These are phyloP conservation scores for Candida mesenterica DNA, from an alignment of 1,139 yeast species.

Conservation along the genomic window DNA sequence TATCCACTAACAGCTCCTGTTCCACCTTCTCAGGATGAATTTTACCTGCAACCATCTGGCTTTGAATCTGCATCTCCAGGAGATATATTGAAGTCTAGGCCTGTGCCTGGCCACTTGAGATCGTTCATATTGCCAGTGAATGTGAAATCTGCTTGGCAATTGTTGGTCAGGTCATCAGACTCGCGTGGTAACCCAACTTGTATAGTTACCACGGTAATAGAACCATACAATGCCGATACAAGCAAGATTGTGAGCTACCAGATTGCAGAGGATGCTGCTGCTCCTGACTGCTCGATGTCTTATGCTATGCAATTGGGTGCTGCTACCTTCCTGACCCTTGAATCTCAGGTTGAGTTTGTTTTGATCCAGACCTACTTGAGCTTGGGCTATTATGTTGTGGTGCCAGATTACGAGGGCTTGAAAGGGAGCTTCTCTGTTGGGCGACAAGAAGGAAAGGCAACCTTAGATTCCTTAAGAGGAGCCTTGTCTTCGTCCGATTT, in stretches of 20 bases:
- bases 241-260: constrained; percentile 30
- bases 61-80: constrained; percentile 24
- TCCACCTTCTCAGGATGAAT: constrained; percentile 20
- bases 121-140: constrained; percentile 13
- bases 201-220: constrained; percentile 29
- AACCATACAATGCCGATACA: constrained; percentile 29
- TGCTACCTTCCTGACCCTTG: constrained; percentile 16
- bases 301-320: constrained; percentile 20
- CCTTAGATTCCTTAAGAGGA: constrained; percentile 28
- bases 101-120: constrained; percentile 20
- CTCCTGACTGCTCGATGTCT: constrained; percentile 30
- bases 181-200: constrained; percentile 29
- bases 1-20: neutral
- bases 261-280: constrained; percentile 31
- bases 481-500: constrained; percentile 19
- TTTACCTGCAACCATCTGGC: constrained; percentile 25
- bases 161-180: constrained; percentile 32
- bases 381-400: constrained; percentile 30
- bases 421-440: constrained; percentile 28
- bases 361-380: constrained; percentile 15
- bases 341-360: constrained; percentile 22
- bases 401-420: constrained; percentile 35
- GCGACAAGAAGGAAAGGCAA: constrained; percentile 24
- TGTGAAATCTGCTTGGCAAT: constrained; percentile 24
- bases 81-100: constrained; percentile 23